phyloP scores from a whole-genome alignment of 306 rosid genomes.

The Crataegus laevigata region DNA sequence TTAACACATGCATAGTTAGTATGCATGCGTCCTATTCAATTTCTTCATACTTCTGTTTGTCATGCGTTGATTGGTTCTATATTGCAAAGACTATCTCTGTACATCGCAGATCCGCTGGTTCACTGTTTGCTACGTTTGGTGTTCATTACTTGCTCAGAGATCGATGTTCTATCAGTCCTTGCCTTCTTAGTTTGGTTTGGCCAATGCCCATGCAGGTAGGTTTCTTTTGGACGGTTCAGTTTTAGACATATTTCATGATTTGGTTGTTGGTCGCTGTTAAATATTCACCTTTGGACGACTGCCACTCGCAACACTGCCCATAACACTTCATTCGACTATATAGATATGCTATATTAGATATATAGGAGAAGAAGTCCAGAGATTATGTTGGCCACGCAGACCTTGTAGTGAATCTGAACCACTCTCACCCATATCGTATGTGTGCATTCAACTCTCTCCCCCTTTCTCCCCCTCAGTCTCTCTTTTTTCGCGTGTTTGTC shows the following conservation, averaged over 20 bases:
- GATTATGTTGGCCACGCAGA: background rate
- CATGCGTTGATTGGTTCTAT: background rate
- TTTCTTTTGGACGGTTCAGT: background rate
- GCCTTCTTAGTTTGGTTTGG: background rate
- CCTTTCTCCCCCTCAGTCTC: background rate
- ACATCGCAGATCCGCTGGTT: background rate
- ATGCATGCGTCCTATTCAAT: background rate
- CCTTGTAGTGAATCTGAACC: too few species aligned
- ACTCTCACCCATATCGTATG: background rate
- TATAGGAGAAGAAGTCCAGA: background rate
- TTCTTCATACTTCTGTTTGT: background rate
- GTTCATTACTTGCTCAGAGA: background rate
- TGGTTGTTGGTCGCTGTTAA: background rate
- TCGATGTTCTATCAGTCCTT: background rate
- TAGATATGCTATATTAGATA: background rate
- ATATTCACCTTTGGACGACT: background rate
- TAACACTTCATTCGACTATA: background rate
- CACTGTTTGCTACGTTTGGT: background rate
- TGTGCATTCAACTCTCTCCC: background rate
- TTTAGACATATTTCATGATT: background rate
- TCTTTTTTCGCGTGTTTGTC: too few species aligned
- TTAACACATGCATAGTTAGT: background rate
- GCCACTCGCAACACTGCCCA: background rate
- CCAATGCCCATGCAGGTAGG: background rate
- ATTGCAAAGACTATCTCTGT: background rate